Conservation (phyloP, 371 early-diverging fungal genomes). For the Syncephalastrum racemosum region DNA sequence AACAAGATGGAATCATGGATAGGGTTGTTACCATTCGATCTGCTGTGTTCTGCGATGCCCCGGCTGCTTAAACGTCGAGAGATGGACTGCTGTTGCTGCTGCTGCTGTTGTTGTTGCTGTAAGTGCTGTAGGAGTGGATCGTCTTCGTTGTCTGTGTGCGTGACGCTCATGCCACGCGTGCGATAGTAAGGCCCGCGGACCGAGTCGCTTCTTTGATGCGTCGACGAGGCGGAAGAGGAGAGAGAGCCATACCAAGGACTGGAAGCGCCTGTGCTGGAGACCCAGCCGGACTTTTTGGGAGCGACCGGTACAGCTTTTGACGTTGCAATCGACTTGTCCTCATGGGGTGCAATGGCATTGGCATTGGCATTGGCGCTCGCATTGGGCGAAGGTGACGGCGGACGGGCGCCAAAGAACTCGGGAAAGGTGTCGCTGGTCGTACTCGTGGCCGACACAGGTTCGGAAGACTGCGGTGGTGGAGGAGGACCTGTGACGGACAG, state of each 20-base stretch:
- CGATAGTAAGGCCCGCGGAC: slow-evolving; percentile 54
- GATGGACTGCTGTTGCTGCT: slow-evolving; percentile 4
- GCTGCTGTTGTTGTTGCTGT: slow-evolving; percentile 10
- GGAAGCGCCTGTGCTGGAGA: slow-evolving; percentile 43
- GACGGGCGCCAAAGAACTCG: slow-evolving; percentile 10
- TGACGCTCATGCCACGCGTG: slow-evolving; percentile 47
- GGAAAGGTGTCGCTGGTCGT: slow-evolving; percentile 7
- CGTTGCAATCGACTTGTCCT: neutral
- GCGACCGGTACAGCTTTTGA: slow-evolving; percentile 27
- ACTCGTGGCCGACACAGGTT: slow-evolving; percentile 5
- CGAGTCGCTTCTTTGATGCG: slow-evolving; percentile 42
- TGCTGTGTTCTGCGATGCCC: slow-evolving; percentile 1
- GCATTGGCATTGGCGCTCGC: slow-evolving; percentile 5
- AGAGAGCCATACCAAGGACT: slow-evolving; percentile 45
- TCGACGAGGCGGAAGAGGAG: slow-evolving; percentile 38
- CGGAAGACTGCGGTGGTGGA: neutral
- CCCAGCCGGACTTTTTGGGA: slow-evolving; percentile 42
- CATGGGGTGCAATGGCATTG: slow-evolving; percentile 6
- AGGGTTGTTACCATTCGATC: slow-evolving; percentile 16
- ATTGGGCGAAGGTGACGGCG: slow-evolving; percentile 11
- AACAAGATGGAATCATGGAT: neutral
- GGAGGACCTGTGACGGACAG: slow-evolving; percentile 6
- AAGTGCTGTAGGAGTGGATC: slow-evolving; percentile 7
- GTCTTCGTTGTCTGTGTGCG: slow-evolving; percentile 40
- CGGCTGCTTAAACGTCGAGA: slow-evolving; percentile 4